Evolutionary conservation across 768 basidiomycete genomes (phyloP).

Genomic region (Filobasidium floriforme): DNA sequence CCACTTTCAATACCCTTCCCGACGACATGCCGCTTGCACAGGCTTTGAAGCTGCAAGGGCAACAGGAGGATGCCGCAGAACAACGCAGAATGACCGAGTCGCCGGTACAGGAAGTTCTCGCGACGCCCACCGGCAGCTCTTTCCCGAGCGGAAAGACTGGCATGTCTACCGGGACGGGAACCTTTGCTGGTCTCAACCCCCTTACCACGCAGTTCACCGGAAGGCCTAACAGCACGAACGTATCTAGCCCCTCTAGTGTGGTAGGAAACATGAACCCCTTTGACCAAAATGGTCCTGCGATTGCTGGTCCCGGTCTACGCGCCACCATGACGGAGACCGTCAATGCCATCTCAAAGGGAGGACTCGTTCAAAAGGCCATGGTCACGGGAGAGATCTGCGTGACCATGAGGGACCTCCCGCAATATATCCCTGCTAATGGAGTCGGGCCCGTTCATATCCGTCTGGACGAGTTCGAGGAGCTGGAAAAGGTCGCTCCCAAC

Average conservation of each 20-base stretch:
- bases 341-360: constrained; percentile 44
- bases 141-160: constrained; percentile 4
- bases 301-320: constrained; percentile 38
- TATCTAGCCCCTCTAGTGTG: background rate
- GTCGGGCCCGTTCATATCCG: constrained; percentile 41
- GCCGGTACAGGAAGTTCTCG: constrained; percentile 10
- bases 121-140: constrained; percentile 13
- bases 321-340: constrained; percentile 46
- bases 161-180: constrained; percentile 19
- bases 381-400: constrained; percentile 47
- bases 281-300: background rate
- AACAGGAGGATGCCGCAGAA: constrained; percentile 12
- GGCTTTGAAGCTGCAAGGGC: constrained; percentile 21
- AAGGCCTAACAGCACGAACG: background rate
- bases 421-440: constrained; percentile 1
- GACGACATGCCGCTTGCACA: constrained; percentile 37
- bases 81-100: constrained; percentile 1
- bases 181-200: constrained; percentile 25
- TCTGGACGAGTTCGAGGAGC: constrained; percentile 41
- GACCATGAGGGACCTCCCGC: constrained; percentile 21
- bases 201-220: constrained; percentile 18
- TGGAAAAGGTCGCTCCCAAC: constrained; percentile 50
- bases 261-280: constrained; percentile 24
- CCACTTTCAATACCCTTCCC: constrained; percentile 37
- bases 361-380: constrained; percentile 42